Evolutionary conservation across 805 yeast genomes (phyloP).

Genomic region (Kodamaea neixiangensis): DNA sequence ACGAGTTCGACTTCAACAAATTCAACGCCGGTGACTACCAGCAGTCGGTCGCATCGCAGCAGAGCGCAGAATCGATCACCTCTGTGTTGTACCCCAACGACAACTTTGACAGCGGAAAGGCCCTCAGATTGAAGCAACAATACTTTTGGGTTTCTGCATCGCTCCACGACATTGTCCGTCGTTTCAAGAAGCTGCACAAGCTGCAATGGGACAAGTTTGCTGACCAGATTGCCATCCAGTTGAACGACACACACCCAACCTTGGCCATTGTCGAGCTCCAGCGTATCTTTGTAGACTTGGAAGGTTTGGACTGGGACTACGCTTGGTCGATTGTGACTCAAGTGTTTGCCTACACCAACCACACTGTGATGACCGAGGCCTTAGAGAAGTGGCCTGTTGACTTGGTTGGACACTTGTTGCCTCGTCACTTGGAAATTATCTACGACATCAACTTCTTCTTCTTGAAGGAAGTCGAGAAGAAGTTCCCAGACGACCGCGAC

Average conservation of each 20-base stretch:
- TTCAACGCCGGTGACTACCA: conserved; percentile 90
- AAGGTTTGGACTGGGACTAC: conserved; percentile 74
- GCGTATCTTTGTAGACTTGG: conserved; percentile 81
- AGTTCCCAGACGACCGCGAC: conserved; percentile 73
- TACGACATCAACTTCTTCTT: conserved; percentile 82
- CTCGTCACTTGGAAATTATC: conserved; percentile 88
- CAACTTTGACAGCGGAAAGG: conserved; percentile 88
- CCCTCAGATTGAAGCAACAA: conserved; percentile 89
- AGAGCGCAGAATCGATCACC: conserved; percentile 87
- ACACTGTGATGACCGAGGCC: conserved; percentile 94
- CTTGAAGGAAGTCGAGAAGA: conserved; percentile 70
- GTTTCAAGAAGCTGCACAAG: conserved; percentile 74
- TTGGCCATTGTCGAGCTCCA: conserved; percentile 87
- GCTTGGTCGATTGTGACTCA: conserved; percentile 84
- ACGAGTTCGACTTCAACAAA: conserved; percentile 87
- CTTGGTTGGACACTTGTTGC: conserved; percentile 73
- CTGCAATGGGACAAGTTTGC: conserved; percentile 82
- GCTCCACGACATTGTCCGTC: conserved; percentile 83
- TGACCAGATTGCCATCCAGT: conserved; percentile 85
- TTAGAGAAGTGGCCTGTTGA: conserved; percentile 95
- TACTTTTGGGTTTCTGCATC: conserved; percentile 97
- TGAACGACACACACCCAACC: conserved; percentile 94
- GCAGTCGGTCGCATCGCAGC: conserved; percentile 81
- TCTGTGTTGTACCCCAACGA: conserved; percentile 94
- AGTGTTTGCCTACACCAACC: conserved; percentile 91